Conservation (phyloP, 345 rosid species). For the Eucalyptus cloeziana region DNA sequence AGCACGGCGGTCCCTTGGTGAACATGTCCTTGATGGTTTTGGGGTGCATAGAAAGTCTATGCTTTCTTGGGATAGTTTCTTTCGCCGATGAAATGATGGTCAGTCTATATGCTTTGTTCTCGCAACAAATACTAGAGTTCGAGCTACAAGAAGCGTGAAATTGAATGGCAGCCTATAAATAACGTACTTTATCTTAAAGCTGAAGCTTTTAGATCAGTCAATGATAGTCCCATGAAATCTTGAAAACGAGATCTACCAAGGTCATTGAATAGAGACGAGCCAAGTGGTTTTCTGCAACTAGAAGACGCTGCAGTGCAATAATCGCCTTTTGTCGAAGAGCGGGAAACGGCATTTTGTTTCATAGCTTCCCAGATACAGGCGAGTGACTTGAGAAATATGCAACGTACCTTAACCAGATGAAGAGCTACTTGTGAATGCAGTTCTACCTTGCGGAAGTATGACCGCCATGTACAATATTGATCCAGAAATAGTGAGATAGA, state of each 20-base stretch:
- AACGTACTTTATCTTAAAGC: no score
- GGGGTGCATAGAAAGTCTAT: background rate
- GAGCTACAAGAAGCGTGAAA: background rate
- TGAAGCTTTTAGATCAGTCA: no score
- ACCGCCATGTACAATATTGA: background rate
- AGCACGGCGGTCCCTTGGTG: background rate
- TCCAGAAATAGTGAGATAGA: background rate
- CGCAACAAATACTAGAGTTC: background rate
- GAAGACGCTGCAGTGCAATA: background rate
- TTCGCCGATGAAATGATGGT: background rate
- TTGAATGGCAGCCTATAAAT: background rate
- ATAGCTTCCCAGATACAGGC: background rate
- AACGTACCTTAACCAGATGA: background rate
- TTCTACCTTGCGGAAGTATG: background rate
- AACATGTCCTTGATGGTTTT: background rate
- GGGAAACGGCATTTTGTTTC: background rate
- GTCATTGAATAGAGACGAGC: background rate
- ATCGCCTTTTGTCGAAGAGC: background rate
- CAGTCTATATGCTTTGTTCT: background rate
- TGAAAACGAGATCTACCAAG: background rate
- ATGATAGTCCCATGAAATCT: no score
- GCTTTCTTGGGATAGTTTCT: background rate
- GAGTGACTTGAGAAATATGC: background rate
- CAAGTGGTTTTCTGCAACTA: background rate
- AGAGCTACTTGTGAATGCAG: background rate